A percentile compares a stretch with the other conserved stretches of the same genome.
phyloP scores from a whole-genome alignment of 164 flowering plant species.

The Magnolia kwangsiensis region DNA sequence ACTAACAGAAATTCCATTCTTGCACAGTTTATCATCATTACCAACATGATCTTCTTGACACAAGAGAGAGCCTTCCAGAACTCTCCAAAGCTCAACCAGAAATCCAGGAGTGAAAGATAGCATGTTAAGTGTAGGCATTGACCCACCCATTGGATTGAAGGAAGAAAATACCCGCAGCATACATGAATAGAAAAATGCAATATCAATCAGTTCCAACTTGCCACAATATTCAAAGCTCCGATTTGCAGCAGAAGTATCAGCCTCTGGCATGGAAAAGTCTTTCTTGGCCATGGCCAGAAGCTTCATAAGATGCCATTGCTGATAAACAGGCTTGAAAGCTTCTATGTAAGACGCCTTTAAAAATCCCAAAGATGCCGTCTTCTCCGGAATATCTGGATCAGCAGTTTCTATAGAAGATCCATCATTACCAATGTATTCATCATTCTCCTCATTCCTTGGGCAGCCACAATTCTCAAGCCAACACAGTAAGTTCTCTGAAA shows the following conservation, averaged over 20 bases:
- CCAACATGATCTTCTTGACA: conserved; percentile 19
- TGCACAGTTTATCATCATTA: conserved; percentile 12
- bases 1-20: conserved; percentile 22
- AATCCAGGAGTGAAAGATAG: conserved; percentile 90
- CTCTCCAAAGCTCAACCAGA: conserved; percentile 60
- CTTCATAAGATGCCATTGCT: conserved; percentile 81
- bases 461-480: conserved; percentile 43
- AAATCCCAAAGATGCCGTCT: conserved; percentile 28
- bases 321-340: conserved; percentile 64
- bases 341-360: conserved; percentile 45
- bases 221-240: conserved; percentile 7
- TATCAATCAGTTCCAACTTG: conserved; percentile 52
- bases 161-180: conserved; percentile 69
- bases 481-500: conserved; percentile 55
- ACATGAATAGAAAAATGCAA: conserved; percentile 63
- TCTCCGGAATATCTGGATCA: conserved; percentile 16
- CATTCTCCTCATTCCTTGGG: conserved; percentile 30
- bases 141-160: conserved; percentile 52
- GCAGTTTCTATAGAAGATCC: conserved; percentile 21
- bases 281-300: conserved; percentile 45
- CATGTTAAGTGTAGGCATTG: conserved; percentile 81
- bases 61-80: conserved; percentile 52
- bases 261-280: conserved; percentile 14
- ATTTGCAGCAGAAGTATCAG: conserved; percentile 11
- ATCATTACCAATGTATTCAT: conserved; percentile 15